Percentiles rank a stretch among this genome's conserved stretches.
Conservation (phyloP, 768 basidiomycete species). For the Boletus rufocinnamomeus region DNA sequence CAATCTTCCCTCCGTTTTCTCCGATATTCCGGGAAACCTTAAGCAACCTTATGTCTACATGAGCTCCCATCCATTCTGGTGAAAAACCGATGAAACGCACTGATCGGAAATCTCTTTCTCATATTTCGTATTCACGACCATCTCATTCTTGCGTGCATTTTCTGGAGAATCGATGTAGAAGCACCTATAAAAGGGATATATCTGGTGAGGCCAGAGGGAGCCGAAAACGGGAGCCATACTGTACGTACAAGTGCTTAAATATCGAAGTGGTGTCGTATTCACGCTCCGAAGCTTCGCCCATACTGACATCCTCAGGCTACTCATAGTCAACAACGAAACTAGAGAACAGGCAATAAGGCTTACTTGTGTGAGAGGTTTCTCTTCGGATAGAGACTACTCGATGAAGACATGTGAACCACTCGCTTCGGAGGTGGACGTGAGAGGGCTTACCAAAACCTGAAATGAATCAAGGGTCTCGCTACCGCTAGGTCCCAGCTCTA, state of each 20-base stretch:
- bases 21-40: slow-evolving; percentile 53
- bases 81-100: slow-evolving; percentile 39
- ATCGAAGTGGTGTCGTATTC: slow-evolving; percentile 80
- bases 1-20: slow-evolving; percentile 73
- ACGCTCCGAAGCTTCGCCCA: slow-evolving; percentile 77
- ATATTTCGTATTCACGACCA: slow-evolving; percentile 56
- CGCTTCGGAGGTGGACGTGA: too few species aligned
- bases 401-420: background rate
- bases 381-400: slow-evolving; percentile 16
- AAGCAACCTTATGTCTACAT: slow-evolving; percentile 48
- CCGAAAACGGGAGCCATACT: background rate
- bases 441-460: slow-evolving; percentile 9
- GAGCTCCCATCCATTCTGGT: background rate
- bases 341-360: background rate
- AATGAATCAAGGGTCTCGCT: slow-evolving; percentile 28
- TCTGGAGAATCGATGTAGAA: slow-evolving; percentile 87
- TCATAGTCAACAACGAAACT: background rate
- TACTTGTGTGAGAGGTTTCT: slow-evolving; percentile 11
- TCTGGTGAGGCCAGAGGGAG: background rate
- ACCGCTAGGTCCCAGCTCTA: slow-evolving; percentile 23
- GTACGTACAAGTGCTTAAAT: slow-evolving; percentile 77
- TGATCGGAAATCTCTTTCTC: slow-evolving; percentile 53
- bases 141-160: slow-evolving; percentile 67
- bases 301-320: slow-evolving; percentile 44
- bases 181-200: slow-evolving; percentile 46